Base-by-base conservation (phyloP, 164 flowering plant species). In the Protea cynaroides region DNA sequence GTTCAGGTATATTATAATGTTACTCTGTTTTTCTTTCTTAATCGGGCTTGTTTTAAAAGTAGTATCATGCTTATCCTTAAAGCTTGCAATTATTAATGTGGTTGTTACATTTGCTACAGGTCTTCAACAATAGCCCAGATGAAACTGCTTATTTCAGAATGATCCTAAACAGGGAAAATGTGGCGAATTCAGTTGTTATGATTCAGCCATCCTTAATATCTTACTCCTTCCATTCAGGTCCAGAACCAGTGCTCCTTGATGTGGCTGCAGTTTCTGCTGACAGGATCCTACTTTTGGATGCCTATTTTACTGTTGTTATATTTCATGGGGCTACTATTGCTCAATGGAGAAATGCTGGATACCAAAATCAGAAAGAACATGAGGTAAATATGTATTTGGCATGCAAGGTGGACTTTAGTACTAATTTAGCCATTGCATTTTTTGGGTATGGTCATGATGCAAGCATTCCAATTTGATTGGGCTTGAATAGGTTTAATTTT, bases 131-230 rank as follows among this genome's bases (percentile, higher is more conserved):
- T 80, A 94, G 97, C 73, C 98, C 97, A 8, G 98, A 94, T 77
- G 98, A 94, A 79, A 94, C 98, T 58, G 97, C 98, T 23, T 91
- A 86, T 73, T 94, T 85, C 60, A 85, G 97, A 75, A 88, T 91
- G 93, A 84, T 94, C 54, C 75, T 94, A 64, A 86, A 91, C 75
- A 74, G 96, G 65, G 98, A 91, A 74, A 90, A 88, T 78, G 97
- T 94, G 36, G 79, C 89, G 72, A 94, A 94, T 71, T 91, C 97
- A 56, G 92, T 94, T 66, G 95, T 91, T 72, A 94, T 91, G 97
- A 84, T 94, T 71, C 98, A 94, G 67, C 97, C 97, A 40, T 91
- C 98, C 53, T 76, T 94, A 76, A 87, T 94, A 65, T 87, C 98
- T 50, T 94, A 89, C 73, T 83, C 97, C 63, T 86, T 91, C 77